These are phyloP conservation scores for Trichoderma reesei DNA, from an alignment of 495 filamentous ascomycete species.

Conservation along the genomic window DNA sequence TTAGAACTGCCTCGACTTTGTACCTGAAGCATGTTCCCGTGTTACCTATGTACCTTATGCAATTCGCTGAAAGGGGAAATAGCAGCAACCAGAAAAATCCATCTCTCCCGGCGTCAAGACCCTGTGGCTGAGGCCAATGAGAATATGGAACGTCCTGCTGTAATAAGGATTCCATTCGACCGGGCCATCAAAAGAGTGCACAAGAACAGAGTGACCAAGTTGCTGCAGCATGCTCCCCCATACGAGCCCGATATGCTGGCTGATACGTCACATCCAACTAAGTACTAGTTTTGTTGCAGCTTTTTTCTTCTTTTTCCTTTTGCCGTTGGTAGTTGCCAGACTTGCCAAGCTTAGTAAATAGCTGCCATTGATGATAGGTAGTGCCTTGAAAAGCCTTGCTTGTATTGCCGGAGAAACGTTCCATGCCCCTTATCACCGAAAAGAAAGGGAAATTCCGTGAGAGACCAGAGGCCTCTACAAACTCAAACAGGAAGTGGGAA, in stretches of 20 bases:
- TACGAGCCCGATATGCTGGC: background rate
- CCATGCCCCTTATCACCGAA: background rate
- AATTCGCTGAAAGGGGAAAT: too few relatives aligned
- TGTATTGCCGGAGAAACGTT: background rate
- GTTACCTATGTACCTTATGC: background rate
- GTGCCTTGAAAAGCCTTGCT: too few relatives aligned
- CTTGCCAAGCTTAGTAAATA: background rate
- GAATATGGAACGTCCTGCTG: background rate
- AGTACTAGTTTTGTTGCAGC: too few relatives aligned
- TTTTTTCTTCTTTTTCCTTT: background rate
- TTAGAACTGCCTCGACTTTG: too few relatives aligned
- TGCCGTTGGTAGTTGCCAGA: background rate
- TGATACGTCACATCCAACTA: background rate
- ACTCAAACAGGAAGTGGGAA: too few relatives aligned
- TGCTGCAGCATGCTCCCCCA: too few relatives aligned
- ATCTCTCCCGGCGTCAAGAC: background rate
- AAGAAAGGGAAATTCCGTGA: background rate
- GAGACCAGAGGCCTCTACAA: too few relatives aligned
- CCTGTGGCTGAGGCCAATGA: conserved; percentile 7
- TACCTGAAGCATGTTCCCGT: too few relatives aligned
- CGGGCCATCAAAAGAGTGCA: too few relatives aligned
- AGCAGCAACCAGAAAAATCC: too few relatives aligned
- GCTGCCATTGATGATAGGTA: too few relatives aligned
- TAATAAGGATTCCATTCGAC: background rate
- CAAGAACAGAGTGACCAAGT: too few relatives aligned